Percentiles rank a stretch among this genome's conserved stretches.
These are phyloP conservation scores for Coelastrella sp. DNA, from an alignment of 139 green algal genomes.

Conservation along the genomic window DNA sequence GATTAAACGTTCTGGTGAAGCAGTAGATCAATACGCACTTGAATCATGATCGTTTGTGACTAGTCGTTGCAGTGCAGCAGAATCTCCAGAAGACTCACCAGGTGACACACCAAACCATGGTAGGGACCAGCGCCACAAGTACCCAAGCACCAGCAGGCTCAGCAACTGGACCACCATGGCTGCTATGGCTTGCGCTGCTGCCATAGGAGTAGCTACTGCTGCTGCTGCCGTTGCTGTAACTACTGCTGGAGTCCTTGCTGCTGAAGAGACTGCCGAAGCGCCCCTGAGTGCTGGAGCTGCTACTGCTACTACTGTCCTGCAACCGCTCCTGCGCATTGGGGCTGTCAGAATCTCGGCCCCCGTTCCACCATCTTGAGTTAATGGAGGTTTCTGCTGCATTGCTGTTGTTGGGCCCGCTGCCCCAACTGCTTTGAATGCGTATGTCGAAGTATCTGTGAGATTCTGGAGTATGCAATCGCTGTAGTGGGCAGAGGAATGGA, in stretches of 20 bases:
- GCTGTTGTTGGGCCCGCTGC: conserved; percentile 12
- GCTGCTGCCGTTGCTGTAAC: conserved; percentile 14
- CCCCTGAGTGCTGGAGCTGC: not conserved
- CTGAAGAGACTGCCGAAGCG: not conserved
- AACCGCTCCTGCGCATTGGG: not conserved
- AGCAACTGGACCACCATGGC: not conserved
- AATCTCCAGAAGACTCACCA: not conserved
- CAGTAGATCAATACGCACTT: too few relatives aligned
- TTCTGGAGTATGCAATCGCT: not conserved
- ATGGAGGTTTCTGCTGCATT: not conserved
- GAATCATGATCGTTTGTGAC: too few relatives aligned
- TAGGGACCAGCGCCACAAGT: not conserved
- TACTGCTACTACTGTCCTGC: not conserved
- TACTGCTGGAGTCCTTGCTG: not conserved
- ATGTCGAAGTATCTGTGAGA: conserved; percentile 4
- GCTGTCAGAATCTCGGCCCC: not conserved
- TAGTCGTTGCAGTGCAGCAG: too few relatives aligned
- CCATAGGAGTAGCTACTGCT: conserved; percentile 1
- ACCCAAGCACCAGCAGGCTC: not conserved
- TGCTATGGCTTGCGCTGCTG: not conserved
- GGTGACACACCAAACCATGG: conserved; percentile 17
- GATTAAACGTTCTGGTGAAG: too few relatives aligned
- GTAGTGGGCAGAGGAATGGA: not conserved
- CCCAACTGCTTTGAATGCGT: conserved; percentile 24
- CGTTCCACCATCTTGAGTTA: not conserved